phyloP scores from a whole-genome alignment of 2,329 filamentous ascomycete species.

The Ascochyta lentis region DNA sequence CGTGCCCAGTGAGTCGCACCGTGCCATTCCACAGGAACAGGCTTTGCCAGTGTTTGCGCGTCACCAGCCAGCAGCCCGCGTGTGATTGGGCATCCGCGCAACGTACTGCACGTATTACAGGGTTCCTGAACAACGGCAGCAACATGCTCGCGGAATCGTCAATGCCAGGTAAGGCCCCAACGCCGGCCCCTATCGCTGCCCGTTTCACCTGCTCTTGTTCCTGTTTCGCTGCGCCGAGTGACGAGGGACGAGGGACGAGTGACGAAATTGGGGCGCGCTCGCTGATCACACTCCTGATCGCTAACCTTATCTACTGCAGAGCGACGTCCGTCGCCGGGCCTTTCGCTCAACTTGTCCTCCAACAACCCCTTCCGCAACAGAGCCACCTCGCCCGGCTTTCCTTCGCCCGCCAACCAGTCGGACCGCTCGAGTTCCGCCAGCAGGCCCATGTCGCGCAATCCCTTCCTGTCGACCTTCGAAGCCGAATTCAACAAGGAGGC shows the following conservation, averaged over 20 bases:
- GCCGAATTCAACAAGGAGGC: conserved; percentile 50
- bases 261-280: conserved; percentile 27
- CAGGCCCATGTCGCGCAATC: conserved; percentile 74
- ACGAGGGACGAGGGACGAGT: conserved; percentile 9
- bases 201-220: conserved; percentile 46
- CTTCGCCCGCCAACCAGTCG: conserved; percentile 45
- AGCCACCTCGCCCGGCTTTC: conserved; percentile 62
- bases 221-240: conserved; percentile 19
- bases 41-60: conserved; percentile 25
- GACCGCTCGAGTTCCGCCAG: conserved; percentile 59
- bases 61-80: conserved; percentile 30
- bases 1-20: conserved; percentile 8
- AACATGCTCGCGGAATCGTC: conserved; percentile 52
- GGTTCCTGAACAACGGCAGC: conserved; percentile 40
- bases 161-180: conserved; percentile 49
- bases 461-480: conserved; percentile 70
- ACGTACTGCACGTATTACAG: conserved; percentile 31
- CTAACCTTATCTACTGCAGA: conserved; percentile 41
- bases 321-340: conserved; percentile 59
- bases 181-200: conserved; percentile 41
- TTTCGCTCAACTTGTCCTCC: conserved; percentile 70
- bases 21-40: conserved; percentile 22
- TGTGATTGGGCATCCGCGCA: conserved; percentile 43
- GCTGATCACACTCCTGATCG: not conserved
- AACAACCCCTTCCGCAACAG: conserved; percentile 84